Base-by-base conservation (phyloP, 2,329 filamentous ascomycete genomes). In the Sarocladium strictum region DNA sequence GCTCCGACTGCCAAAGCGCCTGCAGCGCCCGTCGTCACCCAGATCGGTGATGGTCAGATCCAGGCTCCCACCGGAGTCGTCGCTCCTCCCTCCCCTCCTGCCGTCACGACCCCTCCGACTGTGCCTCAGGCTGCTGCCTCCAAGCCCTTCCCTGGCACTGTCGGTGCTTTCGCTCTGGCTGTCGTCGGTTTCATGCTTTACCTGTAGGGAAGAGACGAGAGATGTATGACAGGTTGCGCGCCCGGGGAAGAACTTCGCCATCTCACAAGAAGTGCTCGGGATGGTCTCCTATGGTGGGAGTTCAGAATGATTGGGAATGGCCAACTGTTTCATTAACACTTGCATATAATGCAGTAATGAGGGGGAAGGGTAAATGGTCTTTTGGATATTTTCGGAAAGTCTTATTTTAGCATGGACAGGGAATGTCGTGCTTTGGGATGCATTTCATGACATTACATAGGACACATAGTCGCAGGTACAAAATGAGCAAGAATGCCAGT, bases 61-160 rank as follows among this genome's bases (percentile, higher is more conserved):
- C 53, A 53, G 50, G 54, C 54, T 33, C 60, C 56, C 21, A 55
- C 58, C 10, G 37, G 24, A 7, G 37, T 43, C 19, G 59, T 65
- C 15, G 62, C 59, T 43, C 67, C 63, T 24, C 62, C 67, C 32
- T n/a, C n/a, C n/a, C n/a, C n/a, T n/a, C n/a, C n/a, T n/a, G n/a
- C n/a, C n/a, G n/a, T n/a, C n/a, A n/a, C n/a, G n/a, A n/a, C n/a
- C n/a, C n/a, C n/a, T n/a, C n/a, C n/a, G n/a, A n/a, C n/a, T n/a
- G n/a, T n/a, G n/a, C n/a, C n/a, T n/a, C n/a, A n/a, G n/a, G n/a
- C n/a, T n/a, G 55, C 32, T 23, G 57, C 51, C 17, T 57, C 56
- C 26, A 59, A 50, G 53, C 23, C 57, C 10, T 9, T 59, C 9
- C 59, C 56, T 14, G 56, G 56, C 9, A 26, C 58, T 10, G 38